These are phyloP conservation scores for Beauveria sp. DNA, from an alignment of 2,329 filamentous ascomycete genomes.

Conservation along the genomic window DNA sequence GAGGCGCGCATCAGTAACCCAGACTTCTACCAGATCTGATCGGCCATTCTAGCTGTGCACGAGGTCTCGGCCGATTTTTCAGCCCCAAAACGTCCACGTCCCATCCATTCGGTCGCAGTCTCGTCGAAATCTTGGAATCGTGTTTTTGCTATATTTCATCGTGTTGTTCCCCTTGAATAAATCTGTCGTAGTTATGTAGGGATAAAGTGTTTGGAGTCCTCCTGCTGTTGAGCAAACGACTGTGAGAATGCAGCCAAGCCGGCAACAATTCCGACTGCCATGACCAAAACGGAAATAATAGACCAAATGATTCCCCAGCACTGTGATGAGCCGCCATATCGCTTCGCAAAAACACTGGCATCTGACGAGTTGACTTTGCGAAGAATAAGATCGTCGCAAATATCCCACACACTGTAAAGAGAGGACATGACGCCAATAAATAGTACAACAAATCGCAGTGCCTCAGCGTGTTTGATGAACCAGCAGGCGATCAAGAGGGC, in stretches of 20 bases:
- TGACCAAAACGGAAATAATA: constrained; percentile 62
- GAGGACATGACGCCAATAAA: constrained; percentile 80
- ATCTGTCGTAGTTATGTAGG: constrained; percentile 26
- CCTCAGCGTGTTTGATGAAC: constrained; percentile 72
- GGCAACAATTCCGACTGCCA: constrained; percentile 66
- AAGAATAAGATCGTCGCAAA: constrained; percentile 74
- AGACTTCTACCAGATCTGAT: too few relatives aligned
- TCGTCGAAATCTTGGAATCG: too few relatives aligned
- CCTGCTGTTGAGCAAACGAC: constrained; percentile 58
- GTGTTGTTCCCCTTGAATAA: too few relatives aligned
- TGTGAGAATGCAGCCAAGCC: constrained; percentile 70
- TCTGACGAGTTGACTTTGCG: constrained; percentile 75
- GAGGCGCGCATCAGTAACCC: too few relatives aligned
- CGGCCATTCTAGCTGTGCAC: too few relatives aligned
- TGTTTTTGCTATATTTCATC: too few relatives aligned
- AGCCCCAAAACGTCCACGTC: too few relatives aligned
- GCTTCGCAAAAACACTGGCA: constrained; percentile 69
- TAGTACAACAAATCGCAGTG: constrained; percentile 65
- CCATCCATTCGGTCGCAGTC: too few relatives aligned
- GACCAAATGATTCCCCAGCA: constrained; percentile 79
- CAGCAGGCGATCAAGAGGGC: constrained; percentile 66
- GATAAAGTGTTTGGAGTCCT: constrained; percentile 61
- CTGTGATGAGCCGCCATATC: constrained; percentile 70
- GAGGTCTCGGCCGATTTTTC: too few relatives aligned
- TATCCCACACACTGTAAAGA: constrained; percentile 78